Evolutionary conservation across 257 asterid species (phyloP).

Genomic region (Rubia yunnanensis): DNA sequence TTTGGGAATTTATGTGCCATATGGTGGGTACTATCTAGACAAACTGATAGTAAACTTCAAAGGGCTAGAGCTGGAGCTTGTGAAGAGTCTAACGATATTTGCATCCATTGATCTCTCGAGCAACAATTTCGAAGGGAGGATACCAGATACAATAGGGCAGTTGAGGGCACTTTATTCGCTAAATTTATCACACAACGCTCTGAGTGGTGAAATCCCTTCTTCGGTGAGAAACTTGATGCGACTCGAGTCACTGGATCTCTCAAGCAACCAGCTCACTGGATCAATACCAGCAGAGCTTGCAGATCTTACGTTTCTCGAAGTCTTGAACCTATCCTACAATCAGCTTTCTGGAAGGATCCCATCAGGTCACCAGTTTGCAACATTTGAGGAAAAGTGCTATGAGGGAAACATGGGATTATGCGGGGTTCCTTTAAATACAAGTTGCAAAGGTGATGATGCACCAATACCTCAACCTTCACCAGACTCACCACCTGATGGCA

Average conservation of each 20-base stretch:
- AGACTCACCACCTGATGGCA: background rate
- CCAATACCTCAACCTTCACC: background rate
- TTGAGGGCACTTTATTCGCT: slow-evolving; percentile 38
- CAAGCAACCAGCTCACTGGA: slow-evolving; percentile 24
- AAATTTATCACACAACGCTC: slow-evolving; percentile 42
- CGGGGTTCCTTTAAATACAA: slow-evolving; percentile 29
- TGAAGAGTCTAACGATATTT: slow-evolving; percentile 18
- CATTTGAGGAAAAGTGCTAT: too few relatives aligned
- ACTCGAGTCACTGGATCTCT: slow-evolving; percentile 27
- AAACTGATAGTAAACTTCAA: slow-evolving; percentile 19
- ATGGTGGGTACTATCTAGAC: slow-evolving; percentile 21
- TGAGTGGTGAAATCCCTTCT: slow-evolving; percentile 23
- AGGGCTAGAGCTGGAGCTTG: slow-evolving; percentile 17
- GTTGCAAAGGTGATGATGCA: slow-evolving; percentile 8
- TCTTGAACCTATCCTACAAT: slow-evolving; percentile 41
- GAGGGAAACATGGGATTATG: slow-evolving; percentile 42
- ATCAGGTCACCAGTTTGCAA: too few relatives aligned
- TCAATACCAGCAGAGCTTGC: slow-evolving; percentile 26
- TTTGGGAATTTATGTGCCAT: slow-evolving; percentile 11
- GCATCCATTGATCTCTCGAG: slow-evolving; percentile 41
- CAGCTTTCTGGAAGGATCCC: slow-evolving; percentile 30
- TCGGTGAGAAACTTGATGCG: slow-evolving; percentile 16
- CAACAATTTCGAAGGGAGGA: slow-evolving; percentile 33
- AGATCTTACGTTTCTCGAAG: slow-evolving; percentile 35
- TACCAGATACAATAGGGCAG: slow-evolving; percentile 30